phyloP scores from a whole-genome alignment of 1,284 basidiomycete species.

The Papiliotrema fonsecae region DNA sequence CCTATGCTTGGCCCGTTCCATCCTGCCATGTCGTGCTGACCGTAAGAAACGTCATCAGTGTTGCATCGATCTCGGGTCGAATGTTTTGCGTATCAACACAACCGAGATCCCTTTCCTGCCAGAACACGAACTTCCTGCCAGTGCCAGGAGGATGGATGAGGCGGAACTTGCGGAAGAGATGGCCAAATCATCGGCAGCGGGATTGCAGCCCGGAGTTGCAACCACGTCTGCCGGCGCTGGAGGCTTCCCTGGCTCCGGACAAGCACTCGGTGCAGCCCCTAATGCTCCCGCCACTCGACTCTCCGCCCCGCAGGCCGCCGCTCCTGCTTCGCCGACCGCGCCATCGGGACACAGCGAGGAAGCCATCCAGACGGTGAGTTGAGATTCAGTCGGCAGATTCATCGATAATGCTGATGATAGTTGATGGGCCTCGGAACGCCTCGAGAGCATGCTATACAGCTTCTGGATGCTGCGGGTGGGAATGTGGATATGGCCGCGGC shows the following conservation, averaged over 20 bases:
- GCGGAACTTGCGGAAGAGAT: conserved; percentile 29
- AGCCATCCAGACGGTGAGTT: conserved; percentile 31
- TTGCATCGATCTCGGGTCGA: conserved; percentile 84
- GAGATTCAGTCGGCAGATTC: not conserved
- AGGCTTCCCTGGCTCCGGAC: conserved; percentile 38
- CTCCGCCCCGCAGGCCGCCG: not conserved
- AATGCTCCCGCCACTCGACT: conserved; percentile 13
- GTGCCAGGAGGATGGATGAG: conserved; percentile 53
- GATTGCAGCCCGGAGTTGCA: conserved; percentile 26
- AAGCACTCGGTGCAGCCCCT: conserved; percentile 18
- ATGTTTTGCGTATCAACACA: conserved; percentile 80
- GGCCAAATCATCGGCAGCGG: conserved; percentile 20
- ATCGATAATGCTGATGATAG: conserved; percentile 23
- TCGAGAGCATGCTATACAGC: conserved; percentile 67
- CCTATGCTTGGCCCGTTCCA: not conserved
- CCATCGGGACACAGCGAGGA: conserved; percentile 19
- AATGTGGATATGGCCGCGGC: conserved; percentile 86
- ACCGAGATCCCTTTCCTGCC: conserved; percentile 80
- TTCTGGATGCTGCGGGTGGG: conserved; percentile 73
- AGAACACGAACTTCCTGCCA: conserved; percentile 90
- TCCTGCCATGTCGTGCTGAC: not conserved
- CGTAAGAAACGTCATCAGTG: conserved; percentile 83
- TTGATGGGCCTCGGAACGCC: conserved; percentile 71
- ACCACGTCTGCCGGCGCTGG: conserved; percentile 10
- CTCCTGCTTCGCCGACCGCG: conserved; percentile 10